Evolutionary conservation across 208 protist genomes (phyloP).

Genomic region (Plasmodiophora brassicae): DNA sequence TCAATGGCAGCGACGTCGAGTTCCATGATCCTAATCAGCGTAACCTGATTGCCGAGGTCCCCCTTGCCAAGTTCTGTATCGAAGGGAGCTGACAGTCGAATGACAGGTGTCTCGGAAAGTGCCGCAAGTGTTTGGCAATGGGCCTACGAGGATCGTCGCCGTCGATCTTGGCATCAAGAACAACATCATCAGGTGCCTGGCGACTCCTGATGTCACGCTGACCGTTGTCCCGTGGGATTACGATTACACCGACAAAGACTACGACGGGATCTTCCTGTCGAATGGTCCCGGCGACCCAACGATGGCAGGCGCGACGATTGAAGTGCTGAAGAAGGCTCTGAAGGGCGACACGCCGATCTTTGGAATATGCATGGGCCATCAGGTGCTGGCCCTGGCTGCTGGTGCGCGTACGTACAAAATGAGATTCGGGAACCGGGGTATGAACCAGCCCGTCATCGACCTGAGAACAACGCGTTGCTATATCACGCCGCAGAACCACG

Average conservation of each 20-base stretch:
- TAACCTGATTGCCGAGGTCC: conserved; percentile 88
- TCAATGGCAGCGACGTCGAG: conserved; percentile 59
- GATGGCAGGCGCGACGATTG: conserved; percentile 77
- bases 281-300: conserved; percentile 74
- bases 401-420: conserved; percentile 86
- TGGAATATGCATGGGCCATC: conserved; percentile 97
- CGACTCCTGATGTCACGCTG: conserved; percentile 28
- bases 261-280: conserved; percentile 92
- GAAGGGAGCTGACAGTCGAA: no score
- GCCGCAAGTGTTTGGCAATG: conserved; percentile 66
- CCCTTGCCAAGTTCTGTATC: no score
- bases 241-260: conserved; percentile 84
- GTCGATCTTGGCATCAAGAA: conserved; percentile 79
- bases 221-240: conserved; percentile 83
- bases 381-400: conserved; percentile 61
- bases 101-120: conserved; percentile 65
- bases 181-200: conserved; percentile 75
- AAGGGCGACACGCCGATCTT: conserved; percentile 82
- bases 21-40: conserved; percentile 84
- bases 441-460: conserved; percentile 92
- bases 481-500: conserved; percentile 94
- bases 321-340: conserved; percentile 64
- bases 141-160: conserved; percentile 56
- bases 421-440: conserved; percentile 95
- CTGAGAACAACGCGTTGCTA: conserved; percentile 74